phyloP scores from a whole-genome alignment of 345 rosid species.

The Hibiscus mutabilis region DNA sequence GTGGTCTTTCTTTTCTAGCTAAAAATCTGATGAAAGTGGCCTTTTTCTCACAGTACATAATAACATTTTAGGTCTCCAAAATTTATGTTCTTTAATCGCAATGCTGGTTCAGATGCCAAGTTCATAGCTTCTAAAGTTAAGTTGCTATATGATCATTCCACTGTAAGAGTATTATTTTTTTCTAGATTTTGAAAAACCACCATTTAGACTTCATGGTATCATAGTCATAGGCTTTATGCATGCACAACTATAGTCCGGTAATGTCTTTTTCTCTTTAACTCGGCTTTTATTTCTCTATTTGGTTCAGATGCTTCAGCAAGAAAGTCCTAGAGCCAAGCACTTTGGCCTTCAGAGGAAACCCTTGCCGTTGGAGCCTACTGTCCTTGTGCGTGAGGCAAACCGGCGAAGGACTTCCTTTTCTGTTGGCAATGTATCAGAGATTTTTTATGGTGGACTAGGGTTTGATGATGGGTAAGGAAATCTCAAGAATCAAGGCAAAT shows the following conservation, averaged over 20 bases:
- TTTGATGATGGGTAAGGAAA: not conserved
- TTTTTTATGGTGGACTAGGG: not conserved
- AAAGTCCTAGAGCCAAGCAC: not conserved
- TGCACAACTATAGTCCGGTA: not conserved
- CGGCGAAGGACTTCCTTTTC: not conserved
- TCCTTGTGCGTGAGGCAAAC: not conserved
- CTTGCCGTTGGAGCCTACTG: not conserved
- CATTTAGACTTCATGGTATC: not conserved
- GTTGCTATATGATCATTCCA: not conserved
- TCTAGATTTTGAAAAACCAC: not conserved
- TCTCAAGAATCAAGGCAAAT: not conserved
- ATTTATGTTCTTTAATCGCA: not conserved
- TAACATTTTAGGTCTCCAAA: not conserved
- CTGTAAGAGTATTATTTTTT: not conserved
- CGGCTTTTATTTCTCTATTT: not conserved
- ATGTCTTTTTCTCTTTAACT: not conserved
- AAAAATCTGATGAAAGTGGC: not conserved
- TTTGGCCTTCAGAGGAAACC: constrained; percentile 1
- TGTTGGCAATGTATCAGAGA: not conserved
- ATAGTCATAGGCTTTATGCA: not conserved
- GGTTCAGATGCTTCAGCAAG: not conserved
- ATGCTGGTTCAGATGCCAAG: not conserved
- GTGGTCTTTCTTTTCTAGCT: not conserved
- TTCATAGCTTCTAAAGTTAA: not conserved
- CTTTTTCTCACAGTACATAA: not conserved